Evolutionary conservation across 2,329 filamentous ascomycete genomes (phyloP), one percentile per base, ranked within the genome.

Genomic region (Penicillium frequentans): DNA sequence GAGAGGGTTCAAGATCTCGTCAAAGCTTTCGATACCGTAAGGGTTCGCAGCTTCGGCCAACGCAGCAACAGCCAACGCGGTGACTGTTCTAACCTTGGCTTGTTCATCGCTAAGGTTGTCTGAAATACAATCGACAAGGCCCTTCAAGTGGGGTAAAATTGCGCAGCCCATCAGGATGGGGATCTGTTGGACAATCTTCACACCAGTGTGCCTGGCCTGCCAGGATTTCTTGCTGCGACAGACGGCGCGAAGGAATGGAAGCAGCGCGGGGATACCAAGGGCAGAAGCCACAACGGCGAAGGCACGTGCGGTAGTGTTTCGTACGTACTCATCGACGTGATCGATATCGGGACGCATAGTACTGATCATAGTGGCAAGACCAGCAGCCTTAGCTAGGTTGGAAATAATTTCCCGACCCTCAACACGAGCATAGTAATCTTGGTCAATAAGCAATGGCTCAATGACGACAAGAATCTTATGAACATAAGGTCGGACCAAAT

Each of bases 381-480:
- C 96, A 60, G 96, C 95, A 24, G 95, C 95, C 77, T 99, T 99
- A 72, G 90, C 90, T 49, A 99, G 85, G 73, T 99, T 99, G 54
- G 93, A 98, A 67, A 99, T 99, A 68, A 99, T 99, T 75, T 99
- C 95, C 66, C 95, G 91, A 75, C 95, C 95, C 76, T 99, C 95
- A 5, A 99, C 95, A 73, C 95, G 89, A 43, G 96, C 95, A 75
- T 99, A 99, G 78, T 99, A 99, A 77, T 99, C 96, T 79, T 99
- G 95, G 72, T 99, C 96, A 70, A 99, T 99, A 64, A 99, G 89
- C 49, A 99, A 82, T n/a, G 95, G 95, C 75, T 99, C 96, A 68
- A 99, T 99, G 71, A 99, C 95, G 52, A 99, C 95, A 56, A 99
- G 78, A 61, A 99, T 99, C 80, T 98, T 98, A 81, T 99, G 96